Conservation (phyloP, 1,284 basidiomycete genomes). For the Xerocomus alliaceus region DNA sequence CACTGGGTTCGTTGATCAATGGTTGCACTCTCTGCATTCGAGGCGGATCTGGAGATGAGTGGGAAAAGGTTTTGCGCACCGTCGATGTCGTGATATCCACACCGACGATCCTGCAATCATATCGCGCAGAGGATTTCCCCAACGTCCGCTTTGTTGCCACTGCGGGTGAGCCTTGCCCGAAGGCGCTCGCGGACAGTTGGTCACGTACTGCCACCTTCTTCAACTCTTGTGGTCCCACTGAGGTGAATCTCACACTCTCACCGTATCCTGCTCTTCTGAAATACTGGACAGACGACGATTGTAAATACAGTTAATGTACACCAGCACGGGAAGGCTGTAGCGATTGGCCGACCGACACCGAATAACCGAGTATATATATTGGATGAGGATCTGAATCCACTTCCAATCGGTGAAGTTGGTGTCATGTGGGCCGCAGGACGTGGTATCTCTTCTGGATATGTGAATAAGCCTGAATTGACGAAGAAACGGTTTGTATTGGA, state of each 20-base stretch:
- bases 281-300: background rate
- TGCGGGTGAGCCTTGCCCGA: background rate
- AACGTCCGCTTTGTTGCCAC: background rate
- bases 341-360: background rate
- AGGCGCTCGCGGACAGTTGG: background rate
- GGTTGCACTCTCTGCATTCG: background rate
- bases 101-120: background rate
- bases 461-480: background rate
- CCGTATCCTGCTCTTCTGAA: background rate
- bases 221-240: constrained; percentile 2
- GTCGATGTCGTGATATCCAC: background rate
- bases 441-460: background rate
- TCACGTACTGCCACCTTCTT: background rate
- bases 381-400: background rate
- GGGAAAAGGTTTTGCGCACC: background rate
- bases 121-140: background rate
- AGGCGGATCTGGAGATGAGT: background rate
- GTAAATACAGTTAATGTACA: background rate
- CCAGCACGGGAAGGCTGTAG: background rate
- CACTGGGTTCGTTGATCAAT: background rate
- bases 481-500: background rate
- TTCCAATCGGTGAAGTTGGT: background rate
- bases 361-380: background rate
- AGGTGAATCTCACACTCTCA: background rate
- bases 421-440: background rate